Conservation (phyloP, 495 filamentous ascomycete species). For the Cercophora newfieldiana region DNA sequence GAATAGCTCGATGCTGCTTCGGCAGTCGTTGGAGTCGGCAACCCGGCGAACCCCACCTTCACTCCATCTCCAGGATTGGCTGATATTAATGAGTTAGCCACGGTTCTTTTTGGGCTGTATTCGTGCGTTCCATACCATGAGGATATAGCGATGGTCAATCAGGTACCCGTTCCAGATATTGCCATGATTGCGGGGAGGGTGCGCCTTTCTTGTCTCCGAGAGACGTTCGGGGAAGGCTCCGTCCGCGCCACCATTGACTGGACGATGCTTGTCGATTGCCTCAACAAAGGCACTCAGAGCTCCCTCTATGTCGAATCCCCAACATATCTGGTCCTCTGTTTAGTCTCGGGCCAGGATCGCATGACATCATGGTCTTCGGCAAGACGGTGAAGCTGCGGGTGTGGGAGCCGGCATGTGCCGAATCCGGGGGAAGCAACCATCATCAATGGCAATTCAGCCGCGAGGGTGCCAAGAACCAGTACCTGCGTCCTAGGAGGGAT, state of each 20-base stretch:
- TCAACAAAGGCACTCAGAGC: no score
- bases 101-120: background rate
- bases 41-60: slow-evolving; percentile 9
- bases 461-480: background rate
- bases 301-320: background rate
- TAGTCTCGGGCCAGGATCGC: background rate
- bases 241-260: background rate
- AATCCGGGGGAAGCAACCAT: background rate
- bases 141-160: background rate
- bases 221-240: no score
- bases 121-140: background rate
- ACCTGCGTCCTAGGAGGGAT: background rate
- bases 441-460: background rate
- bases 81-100: slow-evolving; percentile 11
- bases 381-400: background rate
- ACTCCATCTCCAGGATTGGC: background rate
- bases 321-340: no score
- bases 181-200: background rate
- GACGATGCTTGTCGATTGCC: background rate
- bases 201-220: background rate
- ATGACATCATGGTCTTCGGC: background rate
- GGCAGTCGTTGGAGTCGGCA: slow-evolving; percentile 1
- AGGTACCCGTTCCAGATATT: background rate
- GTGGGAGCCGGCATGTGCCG: background rate
- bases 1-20: slow-evolving; percentile 6